Conservation (phyloP, 2,329 filamentous ascomycete species). For the Trichophyton mentagrophytes region DNA sequence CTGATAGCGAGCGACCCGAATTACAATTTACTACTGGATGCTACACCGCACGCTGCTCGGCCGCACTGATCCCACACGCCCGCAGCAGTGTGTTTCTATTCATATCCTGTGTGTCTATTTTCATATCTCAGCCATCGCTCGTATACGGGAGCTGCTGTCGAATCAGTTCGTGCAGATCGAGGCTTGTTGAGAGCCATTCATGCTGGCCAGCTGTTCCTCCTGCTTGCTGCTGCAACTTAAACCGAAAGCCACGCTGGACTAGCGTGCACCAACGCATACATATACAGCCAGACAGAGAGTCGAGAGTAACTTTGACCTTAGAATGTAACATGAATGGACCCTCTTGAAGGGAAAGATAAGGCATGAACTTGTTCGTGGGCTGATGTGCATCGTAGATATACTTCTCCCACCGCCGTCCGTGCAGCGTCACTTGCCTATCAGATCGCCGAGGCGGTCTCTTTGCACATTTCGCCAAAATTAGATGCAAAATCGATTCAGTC, state of each 20-base stretch:
- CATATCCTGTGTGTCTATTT: neutral
- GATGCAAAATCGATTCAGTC: neutral
- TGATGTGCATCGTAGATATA: neutral
- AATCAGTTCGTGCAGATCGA: neutral
- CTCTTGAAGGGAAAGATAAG: no score
- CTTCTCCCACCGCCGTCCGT: neutral
- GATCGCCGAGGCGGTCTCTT: neutral
- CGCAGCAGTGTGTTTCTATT: neutral
- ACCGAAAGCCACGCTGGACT: neutral
- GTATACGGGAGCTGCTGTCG: neutral
- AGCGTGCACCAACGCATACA: neutral
- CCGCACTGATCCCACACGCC: neutral
- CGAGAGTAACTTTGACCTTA: no score
- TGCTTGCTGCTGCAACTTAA: neutral
- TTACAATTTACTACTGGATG: neutral
- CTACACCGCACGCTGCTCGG: neutral
- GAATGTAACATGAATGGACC: no score
- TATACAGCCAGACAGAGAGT: neutral
- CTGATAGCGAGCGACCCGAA: neutral
- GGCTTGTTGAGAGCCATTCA: neutral
- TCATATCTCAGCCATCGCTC: slow-evolving; percentile 1
- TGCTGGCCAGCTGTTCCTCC: neutral
- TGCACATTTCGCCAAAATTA: neutral
- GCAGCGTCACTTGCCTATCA: neutral
- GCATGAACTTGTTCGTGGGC: no score